Base-by-base conservation (phyloP, 2,329 filamentous ascomycete genomes). In the Colletotrichum noveboracense region DNA sequence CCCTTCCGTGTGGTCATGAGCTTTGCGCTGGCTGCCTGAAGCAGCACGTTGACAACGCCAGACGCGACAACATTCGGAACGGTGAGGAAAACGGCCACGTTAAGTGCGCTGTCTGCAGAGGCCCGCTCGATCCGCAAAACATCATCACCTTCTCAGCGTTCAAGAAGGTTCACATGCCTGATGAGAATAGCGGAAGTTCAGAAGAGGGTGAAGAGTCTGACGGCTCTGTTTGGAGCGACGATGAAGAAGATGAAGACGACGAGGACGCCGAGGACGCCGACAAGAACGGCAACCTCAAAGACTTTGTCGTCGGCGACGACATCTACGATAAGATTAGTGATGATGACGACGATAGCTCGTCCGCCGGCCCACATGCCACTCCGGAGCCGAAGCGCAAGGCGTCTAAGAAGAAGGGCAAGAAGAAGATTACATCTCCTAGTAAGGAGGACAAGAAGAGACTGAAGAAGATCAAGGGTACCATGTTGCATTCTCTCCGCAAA, bases 1-100 rank as follows among this genome's bases (percentile, higher is more conserved):
- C 93, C 96, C 88, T 95, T 67, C 95, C 95, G 2, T 98, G 96
- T 80, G 96, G 96, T 3, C 96, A 98, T 80, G 91, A 93, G 75
- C 92, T 92, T 28, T 98, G 96, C 83, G 86, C 89, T 1, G 93
- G 96, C 77, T 98, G 96, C 81, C 92, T 97, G 76, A 89, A 91
- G 7, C 91, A 90, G 70, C 89, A 97, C 62, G 88, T 89, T 0
- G 94, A 95, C 77, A 91, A 85, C 58, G 84, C 92, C 5, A 84
- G 88, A 3, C 86, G 88, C 70, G 87, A 86, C 18, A 88, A 87
- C 76, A 85, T 94, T 56, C 89, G 87, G 32, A 88, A 91, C 73
- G 94, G 93, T 7, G 87, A 92, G 38, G 93, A 94, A 70, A 85
- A 83, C 28, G 83, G 82, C 60, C 86, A 86, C 72, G 87, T 91